Conservation (phyloP, 169 alveolate genomes). For the Plasmodium knowlesi region DNA sequence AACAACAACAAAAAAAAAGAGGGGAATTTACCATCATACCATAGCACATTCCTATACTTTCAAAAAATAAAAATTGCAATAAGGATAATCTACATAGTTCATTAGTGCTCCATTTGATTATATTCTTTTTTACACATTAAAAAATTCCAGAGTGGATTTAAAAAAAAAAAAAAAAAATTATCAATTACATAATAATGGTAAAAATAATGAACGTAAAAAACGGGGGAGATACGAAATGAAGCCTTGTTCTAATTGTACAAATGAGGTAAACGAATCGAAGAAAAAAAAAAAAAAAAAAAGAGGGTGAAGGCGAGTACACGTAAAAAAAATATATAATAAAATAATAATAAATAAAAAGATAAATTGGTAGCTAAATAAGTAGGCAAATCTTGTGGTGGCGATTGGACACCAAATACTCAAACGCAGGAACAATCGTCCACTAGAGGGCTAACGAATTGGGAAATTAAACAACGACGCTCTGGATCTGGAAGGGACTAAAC, state of each 20-base stretch:
- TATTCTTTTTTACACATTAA: not conserved
- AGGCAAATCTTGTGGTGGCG: not conserved
- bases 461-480: not conserved
- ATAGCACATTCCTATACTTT: not conserved
- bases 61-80: not conserved
- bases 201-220: not conserved
- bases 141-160: not conserved
- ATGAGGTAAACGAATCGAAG: not conserved
- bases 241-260: not conserved
- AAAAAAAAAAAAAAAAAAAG: not conserved
- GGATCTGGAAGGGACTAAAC: not conserved
- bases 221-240: not conserved
- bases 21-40: not conserved
- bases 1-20: not conserved
- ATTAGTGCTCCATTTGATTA: not conserved
- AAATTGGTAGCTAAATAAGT: not conserved
- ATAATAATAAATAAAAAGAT: not conserved
- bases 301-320: not conserved
- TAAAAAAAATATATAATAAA: not conserved
- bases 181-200: not conserved
- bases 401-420: not conserved
- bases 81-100: not conserved
- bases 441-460: not conserved
- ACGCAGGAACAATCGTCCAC: not conserved
- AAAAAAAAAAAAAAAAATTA: not conserved